Base-by-base conservation (phyloP, 768 basidiomycete genomes). In the Mycena leptocephala region DNA sequence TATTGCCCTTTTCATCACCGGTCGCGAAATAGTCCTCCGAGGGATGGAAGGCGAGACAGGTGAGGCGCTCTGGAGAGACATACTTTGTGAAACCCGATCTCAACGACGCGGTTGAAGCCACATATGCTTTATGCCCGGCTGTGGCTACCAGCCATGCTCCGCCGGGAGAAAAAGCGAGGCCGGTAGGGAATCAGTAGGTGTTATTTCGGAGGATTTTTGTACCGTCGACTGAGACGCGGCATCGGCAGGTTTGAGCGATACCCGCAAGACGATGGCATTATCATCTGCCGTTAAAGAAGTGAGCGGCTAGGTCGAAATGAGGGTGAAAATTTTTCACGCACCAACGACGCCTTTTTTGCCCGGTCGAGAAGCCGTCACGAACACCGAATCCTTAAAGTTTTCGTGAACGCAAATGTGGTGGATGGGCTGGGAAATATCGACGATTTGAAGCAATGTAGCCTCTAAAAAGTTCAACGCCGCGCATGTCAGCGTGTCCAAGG, bases 11-110 rank as follows among this genome's bases (percentile, higher is more conserved):
- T 26, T 87, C 88, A 80, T 99, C 97, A 30, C 98, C 98, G 0
- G 98, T 98, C 4, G 97, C 98, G 83, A 99, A 98, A 84, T 95
- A 97, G 70, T 97, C 96, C 76, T 98, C 94, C 64, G 87, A 89
- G n/a, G 98, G 98, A 83, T 98, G 96, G 82, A 95, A 95, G 7
- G 95, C 92, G 53, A 98, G 88, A 82, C 95, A 96, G 2, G 95
- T 97, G 72, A 99, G 87, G 32, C 84, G 86, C 71, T 98, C 95
- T 1, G 94, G 91, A 58, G 95, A 95, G 16, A 95, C 93, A 79
- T 95, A 96, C 84, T 96, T 97, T 48, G 91, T 93, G 83, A 95
- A 96, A 3, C 95, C 94, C 14, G 90, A 86, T 70, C 89, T 87
- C 66, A 92, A 83, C 35, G 92, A 87, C 2, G 91, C 86, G 3